Evolutionary conservation across 495 filamentous ascomycete species (phyloP).

Genomic region (Astrothelium subdiscretum): DNA sequence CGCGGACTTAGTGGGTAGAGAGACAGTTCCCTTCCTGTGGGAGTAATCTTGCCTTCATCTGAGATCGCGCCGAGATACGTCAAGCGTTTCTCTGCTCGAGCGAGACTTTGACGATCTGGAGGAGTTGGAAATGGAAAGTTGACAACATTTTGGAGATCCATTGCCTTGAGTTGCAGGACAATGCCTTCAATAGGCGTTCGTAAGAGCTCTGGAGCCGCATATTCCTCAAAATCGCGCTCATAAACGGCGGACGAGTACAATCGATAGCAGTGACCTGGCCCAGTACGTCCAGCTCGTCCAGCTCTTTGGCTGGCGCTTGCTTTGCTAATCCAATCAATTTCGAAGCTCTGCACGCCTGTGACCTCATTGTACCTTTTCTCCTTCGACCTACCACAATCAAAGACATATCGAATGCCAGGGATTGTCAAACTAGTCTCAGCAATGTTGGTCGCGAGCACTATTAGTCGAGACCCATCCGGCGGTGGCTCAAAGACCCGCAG

Average conservation of each 20-base stretch:
- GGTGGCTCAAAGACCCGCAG: conserved; percentile 84
- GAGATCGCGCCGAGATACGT: conserved; percentile 43
- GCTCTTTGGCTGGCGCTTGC: conserved; percentile 87
- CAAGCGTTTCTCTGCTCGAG: conserved; percentile 77
- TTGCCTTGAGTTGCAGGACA: conserved; percentile 88
- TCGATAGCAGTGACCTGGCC: conserved; percentile 89
- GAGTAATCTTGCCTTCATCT: conserved; percentile 54
- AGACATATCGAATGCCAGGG: conserved; percentile 89
- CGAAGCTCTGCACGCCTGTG: conserved; percentile 90
- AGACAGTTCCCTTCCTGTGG: conserved; percentile 66
- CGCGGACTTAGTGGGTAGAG: conserved; percentile 82
- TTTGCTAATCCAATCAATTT: conserved; percentile 94
- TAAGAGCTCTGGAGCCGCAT: conserved; percentile 77
- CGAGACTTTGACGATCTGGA: conserved; percentile 66
- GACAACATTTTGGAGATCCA: conserved; percentile 80
- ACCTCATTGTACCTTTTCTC: conserved; percentile 73
- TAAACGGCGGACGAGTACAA: conserved; percentile 91
- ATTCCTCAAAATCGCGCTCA: conserved; percentile 79
- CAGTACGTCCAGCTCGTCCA: conserved; percentile 90
- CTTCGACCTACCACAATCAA: conserved; percentile 86
- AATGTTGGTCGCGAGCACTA: conserved; percentile 92
- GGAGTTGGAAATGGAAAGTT: conserved; percentile 98
- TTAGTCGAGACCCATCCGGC: conserved; percentile 71
- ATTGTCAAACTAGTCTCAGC: conserved; percentile 97
- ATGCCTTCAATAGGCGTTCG: conserved; percentile 87